Evolutionary conservation across 495 filamentous ascomycete species (phyloP), one percentile per base, ranked within the genome.

Genomic region (Choiromyces venosus): DNA sequence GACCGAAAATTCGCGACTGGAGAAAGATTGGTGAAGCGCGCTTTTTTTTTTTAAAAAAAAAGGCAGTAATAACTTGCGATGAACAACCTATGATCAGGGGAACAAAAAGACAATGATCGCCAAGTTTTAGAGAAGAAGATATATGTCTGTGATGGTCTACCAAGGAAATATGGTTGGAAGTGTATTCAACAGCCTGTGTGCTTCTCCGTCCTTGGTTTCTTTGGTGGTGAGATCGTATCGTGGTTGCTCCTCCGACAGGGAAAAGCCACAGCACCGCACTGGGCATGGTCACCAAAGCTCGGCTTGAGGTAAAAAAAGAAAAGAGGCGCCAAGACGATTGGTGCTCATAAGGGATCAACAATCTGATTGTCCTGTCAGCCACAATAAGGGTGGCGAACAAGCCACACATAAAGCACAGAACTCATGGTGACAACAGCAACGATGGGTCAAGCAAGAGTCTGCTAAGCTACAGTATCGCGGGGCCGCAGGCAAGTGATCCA

Each of bases 1-100:
- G 74, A 74, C 67, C 70, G 40, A 35, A 39, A 33, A 67, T 67
- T 77, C 75, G 75, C 75, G 75, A 77, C 69, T 77, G 69, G 56
- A 68, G 72, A 69, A 72, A 39, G 71, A 65, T 66, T 35, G 69
- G 72, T 74, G 39, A 25, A 61, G 68, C 75, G 74, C 75, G 75
- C 69, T 61, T 40, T 38, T 73, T 29, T 61, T 61, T 61, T 61
- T 61, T 61, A 61, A 9, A 61, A n/a, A n/a, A n/a, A n/a, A n/a
- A n/a, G n/a, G n/a, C 52, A 61, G n/a, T 29, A 61, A 56, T 25
- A 12, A 61, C 52, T 12, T 16, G 52, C 4, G 52, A 61, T 33
- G 25, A 16, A 25, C 52, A 16, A 29, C 25, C 52, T 61, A 61
- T 61, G 52, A 29, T 61, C 10, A 25, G 52, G 25, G 16, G 25